These are phyloP conservation scores for Pichia sp. DNA, from an alignment of 1,139 yeast species.

Conservation along the genomic window DNA sequence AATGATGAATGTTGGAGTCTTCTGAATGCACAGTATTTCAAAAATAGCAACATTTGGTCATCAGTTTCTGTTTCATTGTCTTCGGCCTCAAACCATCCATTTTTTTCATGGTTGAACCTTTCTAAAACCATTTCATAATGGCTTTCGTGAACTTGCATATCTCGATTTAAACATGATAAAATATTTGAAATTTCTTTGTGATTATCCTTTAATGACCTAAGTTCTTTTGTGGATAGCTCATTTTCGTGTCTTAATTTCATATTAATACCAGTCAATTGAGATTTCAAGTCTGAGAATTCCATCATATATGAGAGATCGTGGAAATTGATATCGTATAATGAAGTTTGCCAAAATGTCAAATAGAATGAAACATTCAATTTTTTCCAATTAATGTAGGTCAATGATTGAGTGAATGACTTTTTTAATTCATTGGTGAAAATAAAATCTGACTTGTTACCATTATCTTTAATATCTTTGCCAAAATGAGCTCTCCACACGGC, in stretches of 20 bases:
- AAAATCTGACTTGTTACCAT: constrained; percentile 10
- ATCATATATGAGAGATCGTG: constrained; percentile 45
- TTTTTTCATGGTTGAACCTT: constrained; percentile 30
- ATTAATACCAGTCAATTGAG: constrained; percentile 32
- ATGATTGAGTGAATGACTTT: constrained; percentile 25
- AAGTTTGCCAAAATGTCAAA: constrained; percentile 65
- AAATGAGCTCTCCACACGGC: constrained; percentile 65
- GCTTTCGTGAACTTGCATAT: constrained; percentile 32
- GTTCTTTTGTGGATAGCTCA: constrained; percentile 28
- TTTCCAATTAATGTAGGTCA: constrained; percentile 32
- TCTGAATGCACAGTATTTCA: constrained; percentile 68
- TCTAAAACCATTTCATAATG: constrained; percentile 30
- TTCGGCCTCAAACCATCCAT: constrained; percentile 29
- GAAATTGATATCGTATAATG: constrained; percentile 67
- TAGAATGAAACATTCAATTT: constrained; percentile 42
- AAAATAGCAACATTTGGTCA: constrained; percentile 18
- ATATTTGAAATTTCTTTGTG: constrained; percentile 22
- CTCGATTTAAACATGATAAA: constrained; percentile 23
- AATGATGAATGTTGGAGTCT: constrained; percentile 72
- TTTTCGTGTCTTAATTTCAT: constrained; percentile 32
- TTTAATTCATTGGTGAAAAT: constrained; percentile 11
- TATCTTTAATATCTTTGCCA: constrained; percentile 20
- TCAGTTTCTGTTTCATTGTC: constrained; percentile 20
- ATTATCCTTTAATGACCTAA: constrained; percentile 18
- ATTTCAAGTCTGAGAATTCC: constrained; percentile 38